Base-by-base conservation (phyloP, 139 green algal species). In the Nannochloris sp. region DNA sequence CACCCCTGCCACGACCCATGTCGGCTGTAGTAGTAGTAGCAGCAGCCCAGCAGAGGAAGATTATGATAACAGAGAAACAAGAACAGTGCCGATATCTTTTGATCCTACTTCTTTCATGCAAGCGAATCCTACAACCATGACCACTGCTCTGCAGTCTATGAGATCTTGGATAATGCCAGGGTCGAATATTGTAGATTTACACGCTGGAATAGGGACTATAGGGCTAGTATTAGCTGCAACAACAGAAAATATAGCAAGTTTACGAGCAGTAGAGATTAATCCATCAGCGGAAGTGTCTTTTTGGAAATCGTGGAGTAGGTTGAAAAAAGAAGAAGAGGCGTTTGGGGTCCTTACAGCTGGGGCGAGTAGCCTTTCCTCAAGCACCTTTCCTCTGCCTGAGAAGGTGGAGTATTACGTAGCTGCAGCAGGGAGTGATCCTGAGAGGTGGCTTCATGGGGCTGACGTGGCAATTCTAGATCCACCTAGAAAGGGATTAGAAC, bases 201-300 rank as follows among this genome's bases (percentile, higher is more conserved):
- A 93, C 66, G 81, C 86, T 19, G 87, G 87, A 4, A 76, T 83
- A n/a, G 87, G 87, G n/a, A 78, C 81, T 31, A 92, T 94, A 14
- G 87, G 84, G 6, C 73, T 95, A 3, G 77, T 74, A 0, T 70
- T 92, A 37, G 76, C 79, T 2, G 76, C 74, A 13, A 68, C 51
- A 1, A 19, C 9, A 19, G 25, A 64, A 1, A 19, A 44, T 4
- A 55, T 45, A 0, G 14, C 42, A 29, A 39, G 57, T n/a, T 47
- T 79, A 54, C 29, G 67, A 30, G 82, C 67, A 36, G 80, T 93
- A 27, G 86, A 93, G 68, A 68, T 93, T 32, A 90, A 92, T 64
- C 61, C 70, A 1, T 47, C 53, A 10, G 71, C 53, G 8, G 47
- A 55, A 12, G 25, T 27, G 27, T 72, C 73, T 2, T 88, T 88